Evolutionary conservation across 2,329 filamentous ascomycete species (phyloP).

Genomic region (Penicillium hesseltinei): DNA sequence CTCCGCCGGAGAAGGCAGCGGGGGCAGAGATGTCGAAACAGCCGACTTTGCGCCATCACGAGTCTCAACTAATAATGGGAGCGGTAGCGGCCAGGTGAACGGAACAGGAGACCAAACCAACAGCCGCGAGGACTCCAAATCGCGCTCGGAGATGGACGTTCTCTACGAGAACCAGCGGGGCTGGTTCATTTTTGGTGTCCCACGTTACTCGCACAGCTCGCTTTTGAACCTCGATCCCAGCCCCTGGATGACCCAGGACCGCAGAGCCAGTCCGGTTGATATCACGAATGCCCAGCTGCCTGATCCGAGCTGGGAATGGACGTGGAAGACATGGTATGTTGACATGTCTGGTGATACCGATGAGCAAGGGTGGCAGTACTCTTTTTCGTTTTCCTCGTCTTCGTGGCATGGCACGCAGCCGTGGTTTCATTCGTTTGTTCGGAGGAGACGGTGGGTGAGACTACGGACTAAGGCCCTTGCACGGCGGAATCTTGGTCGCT

Average conservation of each 20-base stretch:
- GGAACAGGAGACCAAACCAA: conserved; percentile 5
- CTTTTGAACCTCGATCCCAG: conserved; percentile 81
- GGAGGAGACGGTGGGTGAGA: conserved; percentile 82
- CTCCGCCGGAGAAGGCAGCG: conserved; percentile 13
- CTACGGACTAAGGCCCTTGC: conserved; percentile 63
- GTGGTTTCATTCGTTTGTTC: conserved; percentile 96
- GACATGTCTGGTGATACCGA: conserved; percentile 81
- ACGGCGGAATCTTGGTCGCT: conserved; percentile 28
- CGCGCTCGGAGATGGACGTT: conserved; percentile 67
- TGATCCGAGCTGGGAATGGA: conserved; percentile 94
- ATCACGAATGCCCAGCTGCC: conserved; percentile 88
- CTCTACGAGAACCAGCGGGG: conserved; percentile 96
- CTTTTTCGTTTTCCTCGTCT: conserved; percentile 76
- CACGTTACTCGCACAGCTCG: conserved; percentile 83
- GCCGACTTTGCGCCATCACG: conserved; percentile 16
- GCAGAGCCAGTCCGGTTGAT: conserved; percentile 60
- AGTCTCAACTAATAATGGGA: conserved; percentile 6
- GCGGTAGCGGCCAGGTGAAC: conserved; percentile 4
- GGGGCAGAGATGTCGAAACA: conserved; percentile 14
- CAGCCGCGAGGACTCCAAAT: conserved; percentile 20
- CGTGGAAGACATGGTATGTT: conserved; percentile 68
- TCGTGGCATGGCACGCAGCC: conserved; percentile 84
- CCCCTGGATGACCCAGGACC: conserved; percentile 73
- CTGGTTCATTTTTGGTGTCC: conserved; percentile 80
- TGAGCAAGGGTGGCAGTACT: conserved; percentile 94